Conservation (phyloP, 768 basidiomycete genomes). For the Lactarius hatsudake region DNA sequence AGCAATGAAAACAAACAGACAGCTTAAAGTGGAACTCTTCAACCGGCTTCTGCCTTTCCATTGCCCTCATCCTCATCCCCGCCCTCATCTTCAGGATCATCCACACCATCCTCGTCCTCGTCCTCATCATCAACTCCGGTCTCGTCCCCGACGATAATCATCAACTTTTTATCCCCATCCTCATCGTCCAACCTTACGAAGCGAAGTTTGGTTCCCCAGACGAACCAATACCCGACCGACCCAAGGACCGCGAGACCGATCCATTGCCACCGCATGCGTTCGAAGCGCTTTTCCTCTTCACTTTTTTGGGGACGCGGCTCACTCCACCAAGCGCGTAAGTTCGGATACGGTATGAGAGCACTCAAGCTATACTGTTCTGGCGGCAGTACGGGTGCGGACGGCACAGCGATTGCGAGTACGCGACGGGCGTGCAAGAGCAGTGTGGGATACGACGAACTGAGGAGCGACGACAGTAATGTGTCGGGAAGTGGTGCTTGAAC, state of each 20-base stretch:
- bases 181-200: conserved; percentile 2
- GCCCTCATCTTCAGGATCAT: neutral
- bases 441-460: conserved; percentile 53
- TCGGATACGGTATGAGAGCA: conserved; percentile 24
- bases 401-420: conserved; percentile 39
- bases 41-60: neutral
- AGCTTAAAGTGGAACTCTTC: neutral
- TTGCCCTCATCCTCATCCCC: neutral
- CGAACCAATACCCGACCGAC: conserved; percentile 38
- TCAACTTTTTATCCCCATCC: conserved; percentile 12
- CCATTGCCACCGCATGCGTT: conserved; percentile 54
- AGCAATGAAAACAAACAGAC: neutral
- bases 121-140: conserved; percentile 21
- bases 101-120: neutral
- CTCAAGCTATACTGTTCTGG: conserved; percentile 40
- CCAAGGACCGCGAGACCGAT: conserved; percentile 43
- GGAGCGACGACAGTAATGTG: conserved; percentile 50
- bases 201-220: conserved; percentile 17
- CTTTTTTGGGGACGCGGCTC: conserved; percentile 28
- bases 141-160: conserved; percentile 12
- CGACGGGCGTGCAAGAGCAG: conserved; percentile 58
- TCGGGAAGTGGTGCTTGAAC: conserved; percentile 60
- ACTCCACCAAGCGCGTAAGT: conserved; percentile 35
- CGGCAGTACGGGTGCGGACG: conserved; percentile 25
- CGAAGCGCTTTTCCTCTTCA: conserved; percentile 48